phyloP scores from a whole-genome alignment of 139 green algal genomes.

The Limnomonas spitsbergensis region DNA sequence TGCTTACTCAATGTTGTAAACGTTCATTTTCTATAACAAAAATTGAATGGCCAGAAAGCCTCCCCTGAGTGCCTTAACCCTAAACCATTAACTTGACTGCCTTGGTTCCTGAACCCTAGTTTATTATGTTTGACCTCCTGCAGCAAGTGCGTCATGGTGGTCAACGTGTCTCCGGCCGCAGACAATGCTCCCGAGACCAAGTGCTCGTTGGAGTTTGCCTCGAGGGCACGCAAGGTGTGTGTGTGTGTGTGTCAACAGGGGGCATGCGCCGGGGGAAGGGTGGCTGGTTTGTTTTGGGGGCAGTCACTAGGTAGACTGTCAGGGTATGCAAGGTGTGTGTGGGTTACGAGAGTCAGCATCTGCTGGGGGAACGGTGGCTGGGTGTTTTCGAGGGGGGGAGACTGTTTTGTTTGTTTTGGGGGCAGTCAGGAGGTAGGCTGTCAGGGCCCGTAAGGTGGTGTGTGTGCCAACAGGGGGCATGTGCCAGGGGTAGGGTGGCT shows the following conservation, averaged over 20 bases:
- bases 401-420: background rate
- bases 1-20: too few relatives aligned
- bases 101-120: too few relatives aligned
- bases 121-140: too few relatives aligned
- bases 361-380: background rate
- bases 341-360: background rate
- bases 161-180: slow-evolving; percentile 43
- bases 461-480: background rate
- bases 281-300: too few relatives aligned
- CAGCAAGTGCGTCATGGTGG: slow-evolving; percentile 40
- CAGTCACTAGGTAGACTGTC: too few relatives aligned
- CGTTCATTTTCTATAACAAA: too few relatives aligned
- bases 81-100: too few relatives aligned
- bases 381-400: background rate
- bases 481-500: background rate
- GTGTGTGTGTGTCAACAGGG: background rate
- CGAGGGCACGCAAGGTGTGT: slow-evolving; percentile 51
- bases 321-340: slow-evolving; percentile 49
- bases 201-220: slow-evolving; percentile 67
- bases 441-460: slow-evolving; percentile 51
- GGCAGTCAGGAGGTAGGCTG: background rate
- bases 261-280: background rate
- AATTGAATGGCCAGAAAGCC: too few relatives aligned
- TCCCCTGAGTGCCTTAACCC: too few relatives aligned
- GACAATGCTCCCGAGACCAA: slow-evolving; percentile 58